Evolutionary conservation across 164 flowering plant genomes (phyloP).

Genomic region (Akebia trifoliata): DNA sequence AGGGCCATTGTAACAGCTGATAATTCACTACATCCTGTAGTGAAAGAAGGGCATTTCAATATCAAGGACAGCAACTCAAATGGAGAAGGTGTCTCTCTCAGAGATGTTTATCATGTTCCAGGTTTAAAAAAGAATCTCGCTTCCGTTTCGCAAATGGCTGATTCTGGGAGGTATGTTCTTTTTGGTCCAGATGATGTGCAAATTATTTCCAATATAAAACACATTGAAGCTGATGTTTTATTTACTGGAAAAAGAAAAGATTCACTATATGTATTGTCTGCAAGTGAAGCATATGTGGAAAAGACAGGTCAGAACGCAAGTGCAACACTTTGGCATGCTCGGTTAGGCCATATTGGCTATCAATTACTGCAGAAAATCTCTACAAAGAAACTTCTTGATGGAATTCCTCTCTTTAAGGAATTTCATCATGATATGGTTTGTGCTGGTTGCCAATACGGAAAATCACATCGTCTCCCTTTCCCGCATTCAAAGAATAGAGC

Average conservation of each 20-base stretch:
- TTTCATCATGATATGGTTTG: conserved; percentile 15
- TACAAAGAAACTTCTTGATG: conserved; percentile 14
- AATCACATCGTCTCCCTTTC: conserved; percentile 23
- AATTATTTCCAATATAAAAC: conserved; percentile 7
- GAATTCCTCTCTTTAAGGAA: conserved; percentile 3
- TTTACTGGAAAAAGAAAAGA: conserved; percentile 8
- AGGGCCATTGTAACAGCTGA: conserved; percentile 20
- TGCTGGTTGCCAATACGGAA: conserved; percentile 20
- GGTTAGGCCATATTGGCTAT: conserved; percentile 22
- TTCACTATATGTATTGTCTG: conserved; percentile 18
- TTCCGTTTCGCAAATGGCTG: conserved; percentile 14
- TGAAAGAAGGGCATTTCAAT: conserved; percentile 16
- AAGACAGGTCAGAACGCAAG: conserved; percentile 19
- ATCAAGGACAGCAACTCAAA: not conserved
- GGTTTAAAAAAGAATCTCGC: conserved; percentile 9
- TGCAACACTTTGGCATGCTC: conserved; percentile 21
- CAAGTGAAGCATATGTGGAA: conserved; percentile 17
- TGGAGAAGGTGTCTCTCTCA: not conserved
- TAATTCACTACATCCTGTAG: conserved; percentile 18
- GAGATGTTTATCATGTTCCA: conserved; percentile 3
- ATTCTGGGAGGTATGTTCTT: conserved; percentile 19
- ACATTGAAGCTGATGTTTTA: conserved; percentile 7
- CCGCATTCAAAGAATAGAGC: conserved; percentile 11
- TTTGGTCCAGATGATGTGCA: conserved; percentile 24
- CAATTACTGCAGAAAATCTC: conserved; percentile 20